Percentiles rank a stretch among this genome's conserved stretches.
Conservation (phyloP, 2,329 filamentous ascomycete species). For the Hymenoscyphus scutula region DNA sequence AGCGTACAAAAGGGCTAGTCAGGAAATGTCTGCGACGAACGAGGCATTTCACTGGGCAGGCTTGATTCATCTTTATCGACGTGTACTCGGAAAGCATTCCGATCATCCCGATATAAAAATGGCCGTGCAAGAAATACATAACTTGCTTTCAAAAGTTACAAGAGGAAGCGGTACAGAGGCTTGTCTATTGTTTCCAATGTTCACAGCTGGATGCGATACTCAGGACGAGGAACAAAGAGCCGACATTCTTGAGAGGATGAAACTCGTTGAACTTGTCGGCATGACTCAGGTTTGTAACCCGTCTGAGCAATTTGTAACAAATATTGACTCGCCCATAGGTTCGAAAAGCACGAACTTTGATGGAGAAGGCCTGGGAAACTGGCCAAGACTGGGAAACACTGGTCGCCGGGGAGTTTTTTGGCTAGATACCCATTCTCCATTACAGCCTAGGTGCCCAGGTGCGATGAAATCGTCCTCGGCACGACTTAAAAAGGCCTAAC, state of each 20-base stretch:
- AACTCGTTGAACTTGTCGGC: slow-evolving; percentile 8
- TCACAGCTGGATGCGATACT: slow-evolving; percentile 77
- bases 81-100: slow-evolving; percentile 63
- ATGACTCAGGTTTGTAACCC: slow-evolving; percentile 3
- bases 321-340: slow-evolving; percentile 41
- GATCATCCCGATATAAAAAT: slow-evolving; percentile 59
- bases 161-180: slow-evolving; percentile 69
- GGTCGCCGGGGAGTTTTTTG: slow-evolving; percentile 38
- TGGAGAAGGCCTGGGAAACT: slow-evolving; percentile 69
- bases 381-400: slow-evolving; percentile 67
- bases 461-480: slow-evolving; percentile 39
- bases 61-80: slow-evolving; percentile 70
- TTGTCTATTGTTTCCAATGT: slow-evolving; percentile 76
- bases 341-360: slow-evolving; percentile 58
- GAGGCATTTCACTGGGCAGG: slow-evolving; percentile 78
- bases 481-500: slow-evolving; percentile 42
- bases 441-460: background rate
- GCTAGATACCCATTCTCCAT: slow-evolving; percentile 19
- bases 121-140: slow-evolving; percentile 61
- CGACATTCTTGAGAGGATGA: slow-evolving; percentile 63
- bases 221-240: slow-evolving; percentile 52
- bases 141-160: slow-evolving; percentile 59
- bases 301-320: background rate
- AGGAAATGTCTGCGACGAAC: slow-evolving; percentile 69
- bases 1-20: slow-evolving; percentile 55